Conservation (phyloP, 352 stramenopile genomes). For the Elongisporangium senticosum region DNA sequence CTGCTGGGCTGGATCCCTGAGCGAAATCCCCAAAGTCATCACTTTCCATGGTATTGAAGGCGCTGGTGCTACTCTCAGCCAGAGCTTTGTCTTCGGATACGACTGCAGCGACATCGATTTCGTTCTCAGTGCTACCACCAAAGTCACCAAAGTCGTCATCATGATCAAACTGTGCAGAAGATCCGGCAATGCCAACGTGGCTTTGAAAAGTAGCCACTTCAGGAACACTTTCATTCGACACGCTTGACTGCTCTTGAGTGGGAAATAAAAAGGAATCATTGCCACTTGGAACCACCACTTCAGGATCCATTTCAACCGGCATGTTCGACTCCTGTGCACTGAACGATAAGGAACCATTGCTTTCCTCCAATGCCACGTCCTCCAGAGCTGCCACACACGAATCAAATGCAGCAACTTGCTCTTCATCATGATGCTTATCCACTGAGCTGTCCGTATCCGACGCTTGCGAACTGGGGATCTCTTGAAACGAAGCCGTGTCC, state of each 20-base stretch:
- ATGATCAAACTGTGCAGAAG: slow-evolving; percentile 1
- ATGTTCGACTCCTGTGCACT: too few relatives aligned
- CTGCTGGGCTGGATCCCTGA: slow-evolving; percentile 4
- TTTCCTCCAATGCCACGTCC: background rate
- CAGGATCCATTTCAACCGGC: background rate
- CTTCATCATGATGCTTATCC: background rate
- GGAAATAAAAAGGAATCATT: background rate
- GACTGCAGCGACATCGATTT: background rate
- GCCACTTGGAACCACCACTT: background rate
- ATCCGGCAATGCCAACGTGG: background rate
- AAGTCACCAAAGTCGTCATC: slow-evolving; percentile 43
- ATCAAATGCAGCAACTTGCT: background rate
- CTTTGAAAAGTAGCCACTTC: background rate
- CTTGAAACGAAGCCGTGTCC: background rate
- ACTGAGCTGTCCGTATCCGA: background rate
- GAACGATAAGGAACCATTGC: background rate
- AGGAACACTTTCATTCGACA: background rate
- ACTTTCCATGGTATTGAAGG: slow-evolving; percentile 1
- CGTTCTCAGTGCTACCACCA: slow-evolving; percentile 3
- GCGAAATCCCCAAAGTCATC: slow-evolving; percentile 13
- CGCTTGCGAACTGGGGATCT: background rate
- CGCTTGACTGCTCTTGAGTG: background rate
- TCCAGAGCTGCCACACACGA: background rate
- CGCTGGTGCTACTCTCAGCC: background rate
- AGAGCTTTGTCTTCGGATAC: background rate